These are phyloP conservation scores for Kodamaea hsintzibuensis DNA, from an alignment of 805 yeast genomes.

Conservation along the genomic window DNA sequence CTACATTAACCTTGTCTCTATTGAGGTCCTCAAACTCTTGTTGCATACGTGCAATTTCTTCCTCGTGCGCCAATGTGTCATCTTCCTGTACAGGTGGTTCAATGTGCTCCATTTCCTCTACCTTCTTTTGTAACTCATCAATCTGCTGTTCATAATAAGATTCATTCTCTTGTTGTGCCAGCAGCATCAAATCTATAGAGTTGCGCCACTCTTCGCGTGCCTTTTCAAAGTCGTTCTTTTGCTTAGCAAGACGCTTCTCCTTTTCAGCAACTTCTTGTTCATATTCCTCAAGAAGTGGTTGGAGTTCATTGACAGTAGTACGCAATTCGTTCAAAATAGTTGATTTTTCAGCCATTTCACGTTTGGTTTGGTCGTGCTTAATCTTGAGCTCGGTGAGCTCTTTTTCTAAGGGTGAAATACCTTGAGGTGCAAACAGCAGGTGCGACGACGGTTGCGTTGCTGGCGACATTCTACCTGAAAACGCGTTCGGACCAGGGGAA, in stretches of 20 bases:
- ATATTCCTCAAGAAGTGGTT: slow-evolving; percentile 48
- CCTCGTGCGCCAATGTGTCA: slow-evolving; percentile 6
- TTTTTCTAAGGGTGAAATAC: neutral
- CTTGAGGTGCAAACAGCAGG: slow-evolving; percentile 2
- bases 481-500: neutral
- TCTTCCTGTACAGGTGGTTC: neutral
- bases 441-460: neutral
- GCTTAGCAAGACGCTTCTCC: slow-evolving; percentile 49
- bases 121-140: slow-evolving; percentile 27
- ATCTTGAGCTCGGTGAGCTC: slow-evolving; percentile 22
- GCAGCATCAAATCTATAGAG: slow-evolving; percentile 55
- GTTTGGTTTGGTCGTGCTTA: slow-evolving; percentile 22
- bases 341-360: slow-evolving; percentile 43
- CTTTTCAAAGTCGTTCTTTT: slow-evolving; percentile 47
- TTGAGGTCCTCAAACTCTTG: slow-evolving; percentile 13
- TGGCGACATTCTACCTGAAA: slow-evolving; percentile 3
- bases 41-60: slow-evolving; percentile 11
- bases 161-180: slow-evolving; percentile 58
- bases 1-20: slow-evolving; percentile 15
- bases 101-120: slow-evolving; percentile 4
- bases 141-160: slow-evolving; percentile 48
- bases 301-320: slow-evolving; percentile 48
- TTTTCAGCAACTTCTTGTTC: slow-evolving; percentile 43
- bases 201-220: slow-evolving; percentile 62
- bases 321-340: slow-evolving; percentile 50